phyloP scores from a whole-genome alignment of 768 basidiomycete genomes.

The Macrolepiota dolichaula region DNA sequence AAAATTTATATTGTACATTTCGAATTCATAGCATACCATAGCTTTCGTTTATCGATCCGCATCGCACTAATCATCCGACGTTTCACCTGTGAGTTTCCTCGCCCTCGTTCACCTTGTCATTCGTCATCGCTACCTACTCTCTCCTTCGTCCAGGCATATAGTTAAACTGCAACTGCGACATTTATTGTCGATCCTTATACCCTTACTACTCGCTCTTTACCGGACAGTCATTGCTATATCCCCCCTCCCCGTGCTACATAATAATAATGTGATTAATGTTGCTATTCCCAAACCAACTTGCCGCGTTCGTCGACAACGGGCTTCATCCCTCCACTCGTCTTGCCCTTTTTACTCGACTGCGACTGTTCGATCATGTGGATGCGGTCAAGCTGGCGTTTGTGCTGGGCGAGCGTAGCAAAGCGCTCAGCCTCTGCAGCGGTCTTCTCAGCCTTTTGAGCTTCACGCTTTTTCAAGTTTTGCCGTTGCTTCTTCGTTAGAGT shows the following conservation, averaged over 20 bases:
- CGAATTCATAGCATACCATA: slow-evolving; percentile 7
- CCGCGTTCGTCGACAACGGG: slow-evolving; percentile 55
- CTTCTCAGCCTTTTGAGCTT: slow-evolving; percentile 55
- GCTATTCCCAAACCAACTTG: slow-evolving; percentile 57
- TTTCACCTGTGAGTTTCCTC: slow-evolving; percentile 17
- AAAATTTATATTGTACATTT: slow-evolving; percentile 12
- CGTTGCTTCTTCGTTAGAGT: slow-evolving; percentile 65
- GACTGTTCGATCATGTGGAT: slow-evolving; percentile 48
- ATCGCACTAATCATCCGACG: slow-evolving; percentile 18
- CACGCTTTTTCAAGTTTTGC: slow-evolving; percentile 59
- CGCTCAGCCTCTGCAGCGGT: slow-evolving; percentile 51
- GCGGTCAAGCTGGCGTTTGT: slow-evolving; percentile 59
- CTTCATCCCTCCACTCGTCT: slow-evolving; percentile 58
- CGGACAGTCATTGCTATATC: slow-evolving; percentile 5
- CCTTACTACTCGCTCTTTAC: slow-evolving; percentile 8
- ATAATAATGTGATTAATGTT: slow-evolving; percentile 12
- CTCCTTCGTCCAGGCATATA: too few relatives aligned
- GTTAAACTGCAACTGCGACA: slow-evolving; percentile 2
- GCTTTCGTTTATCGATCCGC: slow-evolving; percentile 9
- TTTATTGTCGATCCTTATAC: slow-evolving; percentile 10
- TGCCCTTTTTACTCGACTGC: slow-evolving; percentile 24
- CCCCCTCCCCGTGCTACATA: slow-evolving; percentile 12
- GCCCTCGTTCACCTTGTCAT: background rate
- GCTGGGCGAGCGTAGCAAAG: slow-evolving; percentile 47
- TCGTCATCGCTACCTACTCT: too few relatives aligned